phyloP scores from a whole-genome alignment of 2,329 filamentous ascomycete genomes.

The Albophoma yamanashiensis region DNA sequence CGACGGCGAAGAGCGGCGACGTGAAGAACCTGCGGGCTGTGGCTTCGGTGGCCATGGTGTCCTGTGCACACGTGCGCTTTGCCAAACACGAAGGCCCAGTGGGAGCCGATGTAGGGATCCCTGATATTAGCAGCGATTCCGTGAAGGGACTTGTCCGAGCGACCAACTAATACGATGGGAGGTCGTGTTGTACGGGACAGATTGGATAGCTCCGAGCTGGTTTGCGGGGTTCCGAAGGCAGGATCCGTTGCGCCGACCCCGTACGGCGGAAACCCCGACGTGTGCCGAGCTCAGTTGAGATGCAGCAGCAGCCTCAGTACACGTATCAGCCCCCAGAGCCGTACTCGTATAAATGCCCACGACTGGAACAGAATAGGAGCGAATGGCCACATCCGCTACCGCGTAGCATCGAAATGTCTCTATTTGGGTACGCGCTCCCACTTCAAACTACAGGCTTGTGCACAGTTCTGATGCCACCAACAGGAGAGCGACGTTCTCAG shows the following conservation, averaged over 20 bases:
- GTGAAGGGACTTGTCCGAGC: background rate
- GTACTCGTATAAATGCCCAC: background rate
- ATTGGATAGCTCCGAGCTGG: background rate
- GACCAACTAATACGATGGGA: background rate
- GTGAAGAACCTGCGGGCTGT: slow-evolving; percentile 72
- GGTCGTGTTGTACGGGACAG: background rate
- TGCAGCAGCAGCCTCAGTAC: background rate
- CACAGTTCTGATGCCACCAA: slow-evolving; percentile 1
- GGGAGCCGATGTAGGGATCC: background rate
- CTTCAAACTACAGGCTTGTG: no score
- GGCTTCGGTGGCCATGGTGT: slow-evolving; percentile 52
- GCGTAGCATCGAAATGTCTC: slow-evolving; percentile 25
- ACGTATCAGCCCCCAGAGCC: background rate
- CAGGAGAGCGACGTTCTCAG: slow-evolving; percentile 45
- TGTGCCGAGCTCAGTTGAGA: slow-evolving; percentile 2
- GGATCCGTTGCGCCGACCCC: background rate
- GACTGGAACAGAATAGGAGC: background rate
- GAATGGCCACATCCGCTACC: background rate
- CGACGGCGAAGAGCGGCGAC: slow-evolving; percentile 72
- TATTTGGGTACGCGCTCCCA: slow-evolving; percentile 30
- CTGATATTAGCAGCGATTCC: background rate
- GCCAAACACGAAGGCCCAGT: background rate
- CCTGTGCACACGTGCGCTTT: background rate
- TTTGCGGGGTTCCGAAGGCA: background rate
- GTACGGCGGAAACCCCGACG: slow-evolving; percentile 2